A percentile compares a stretch with the other conserved stretches of the same genome.
Evolutionary conservation across 192 early-diverging fungal species (phyloP).

Genomic region (Phlyctochytrium planicorne): DNA sequence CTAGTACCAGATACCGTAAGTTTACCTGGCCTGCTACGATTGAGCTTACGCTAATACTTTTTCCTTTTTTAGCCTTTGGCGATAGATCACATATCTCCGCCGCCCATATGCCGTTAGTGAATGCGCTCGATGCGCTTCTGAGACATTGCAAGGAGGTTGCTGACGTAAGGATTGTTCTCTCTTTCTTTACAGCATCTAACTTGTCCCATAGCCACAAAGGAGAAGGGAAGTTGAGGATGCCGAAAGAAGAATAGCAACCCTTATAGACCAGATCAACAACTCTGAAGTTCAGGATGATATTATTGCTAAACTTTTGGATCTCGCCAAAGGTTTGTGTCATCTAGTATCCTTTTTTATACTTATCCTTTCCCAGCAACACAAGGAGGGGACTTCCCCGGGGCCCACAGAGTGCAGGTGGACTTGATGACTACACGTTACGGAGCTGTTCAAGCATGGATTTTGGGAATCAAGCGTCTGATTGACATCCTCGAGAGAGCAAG

Average conservation of each 20-base stretch:
- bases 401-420: conserved; percentile 63
- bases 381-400: conserved; percentile 50
- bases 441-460: conserved; percentile 63
- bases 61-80: conserved; percentile 57
- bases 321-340: conserved; percentile 57
- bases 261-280: conserved; percentile 89
- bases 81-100: conserved; percentile 83
- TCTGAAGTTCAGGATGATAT: conserved; percentile 65
- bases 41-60: too few relatives aligned
- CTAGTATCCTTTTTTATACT: neutral
- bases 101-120: conserved; percentile 64
- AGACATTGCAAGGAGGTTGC: conserved; percentile 7
- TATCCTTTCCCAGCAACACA: conserved; percentile 42
- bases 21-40: conserved; percentile 6
- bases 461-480: conserved; percentile 70
- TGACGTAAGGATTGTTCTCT: neutral
- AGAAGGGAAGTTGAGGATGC: conserved; percentile 80
- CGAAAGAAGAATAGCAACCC: conserved; percentile 71
- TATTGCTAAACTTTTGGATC: conserved; percentile 56
- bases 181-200: neutral
- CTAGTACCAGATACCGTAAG: conserved; percentile 32
- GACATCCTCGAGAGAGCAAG: conserved; percentile 42
- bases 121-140: conserved; percentile 31
- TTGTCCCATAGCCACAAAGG: conserved; percentile 55
- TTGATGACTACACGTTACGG: conserved; percentile 69